Evolutionary conservation across 2,329 filamentous ascomycete species (phyloP).

Genomic region (Sporothrix humicola): DNA sequence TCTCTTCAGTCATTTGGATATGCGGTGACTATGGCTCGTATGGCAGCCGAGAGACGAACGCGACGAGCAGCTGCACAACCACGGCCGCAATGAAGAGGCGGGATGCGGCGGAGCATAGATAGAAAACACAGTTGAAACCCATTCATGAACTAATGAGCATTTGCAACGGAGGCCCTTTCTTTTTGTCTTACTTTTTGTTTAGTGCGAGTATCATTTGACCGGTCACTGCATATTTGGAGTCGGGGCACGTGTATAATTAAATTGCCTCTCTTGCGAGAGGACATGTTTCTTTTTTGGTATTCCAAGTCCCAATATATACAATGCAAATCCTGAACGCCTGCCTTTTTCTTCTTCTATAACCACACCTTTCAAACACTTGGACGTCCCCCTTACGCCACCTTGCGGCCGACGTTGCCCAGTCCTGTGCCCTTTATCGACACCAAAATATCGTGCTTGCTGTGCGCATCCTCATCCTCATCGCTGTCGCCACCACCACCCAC

Average conservation of each 20-base stretch:
- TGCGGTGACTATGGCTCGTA: slow-evolving; percentile 57
- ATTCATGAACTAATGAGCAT: slow-evolving; percentile 26
- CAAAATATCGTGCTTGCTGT: slow-evolving; percentile 67
- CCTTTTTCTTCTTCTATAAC: slow-evolving; percentile 29
- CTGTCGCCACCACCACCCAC: slow-evolving; percentile 68
- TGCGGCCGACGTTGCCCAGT: slow-evolving; percentile 92
- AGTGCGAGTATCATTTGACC: slow-evolving; percentile 21
- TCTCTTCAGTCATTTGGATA: slow-evolving; percentile 62
- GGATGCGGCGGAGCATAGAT: not conserved
- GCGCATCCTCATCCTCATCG: slow-evolving; percentile 59
- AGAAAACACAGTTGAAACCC: not conserved
- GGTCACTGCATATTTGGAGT: slow-evolving; percentile 20
- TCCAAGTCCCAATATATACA: slow-evolving; percentile 26
- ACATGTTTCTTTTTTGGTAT: slow-evolving; percentile 8
- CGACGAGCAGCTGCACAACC: slow-evolving; percentile 53
- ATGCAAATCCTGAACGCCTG: slow-evolving; percentile 27
- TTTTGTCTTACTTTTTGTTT: not conserved
- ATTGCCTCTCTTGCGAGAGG: not conserved
- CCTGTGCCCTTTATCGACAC: slow-evolving; percentile 91
- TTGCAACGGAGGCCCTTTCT: not conserved
- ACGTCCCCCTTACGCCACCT: slow-evolving; percentile 60
- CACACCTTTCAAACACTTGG: not conserved
- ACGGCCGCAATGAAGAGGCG: slow-evolving; percentile 55
- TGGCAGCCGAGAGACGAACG: slow-evolving; percentile 31
- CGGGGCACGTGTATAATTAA: not conserved